Evolutionary conservation across 441 rosid species (phyloP), one percentile per base, ranked within the genome.

Genomic region (Manihot esculenta): DNA sequence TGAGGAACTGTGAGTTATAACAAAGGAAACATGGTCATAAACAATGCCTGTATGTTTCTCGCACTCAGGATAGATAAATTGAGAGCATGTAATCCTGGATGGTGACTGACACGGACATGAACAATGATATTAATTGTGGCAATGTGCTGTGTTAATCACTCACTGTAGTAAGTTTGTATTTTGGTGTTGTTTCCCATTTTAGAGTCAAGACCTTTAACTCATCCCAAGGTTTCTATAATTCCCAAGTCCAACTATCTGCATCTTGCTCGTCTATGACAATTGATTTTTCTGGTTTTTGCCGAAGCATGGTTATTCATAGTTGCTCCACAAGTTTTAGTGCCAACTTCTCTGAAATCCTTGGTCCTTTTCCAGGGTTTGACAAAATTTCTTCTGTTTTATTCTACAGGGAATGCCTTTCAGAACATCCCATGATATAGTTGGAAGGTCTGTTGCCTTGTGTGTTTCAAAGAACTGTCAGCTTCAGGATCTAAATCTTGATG

Each of bases 361-460:
- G 12, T 26, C 27, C 38, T 26, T 64, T 72, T 14, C 41, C 24
- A 0, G 18, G 24, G 20, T 20, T 1, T 56, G 18, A 47, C 7
- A 35, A 50, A 71, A 30, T 68, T 58, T 49, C 42, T 35, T 35
- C 45, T 66, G 72, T 47, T 1, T 50, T 68, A 44, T 48, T 65
- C 41, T 77, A 26, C 90, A 95, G 98, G 93, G 93, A 24, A 66
- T 88, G 74, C 97, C 99, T 44, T 95, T 92, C 78, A 83, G 99
- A 78, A 91, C 97, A 44, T 88, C 99, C 54, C 98, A 95, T 65
- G 99, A 92, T 70, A 66, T 95, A 57, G 97, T 88, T 30, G 98
- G 97, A 38, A 87, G 88, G 72, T 81, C 89, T 9, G 99, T 95
- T 67, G 93, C 94, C 18, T 77, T 92, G 26, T 92, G 99, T 49